Evolutionary conservation across 306 rosid species (phyloP), one percentile per base, ranked within the genome.

Genomic region (Luffa aegyptiaca): DNA sequence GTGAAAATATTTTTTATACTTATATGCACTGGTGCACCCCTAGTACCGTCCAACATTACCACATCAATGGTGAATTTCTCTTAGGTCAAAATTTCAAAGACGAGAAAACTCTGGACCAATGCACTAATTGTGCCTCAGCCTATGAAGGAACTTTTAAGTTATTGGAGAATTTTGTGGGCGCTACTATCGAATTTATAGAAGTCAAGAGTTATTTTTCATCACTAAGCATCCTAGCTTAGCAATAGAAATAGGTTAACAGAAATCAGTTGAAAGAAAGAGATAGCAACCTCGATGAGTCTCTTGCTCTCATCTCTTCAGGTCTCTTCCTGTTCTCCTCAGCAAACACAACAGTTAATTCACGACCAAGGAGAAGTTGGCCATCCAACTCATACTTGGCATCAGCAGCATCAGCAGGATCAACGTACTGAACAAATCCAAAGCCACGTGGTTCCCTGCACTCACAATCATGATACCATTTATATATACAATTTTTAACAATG

Each of bases 381-480:
- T 93, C 97, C 92, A 93, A 83, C 70, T 91, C 83, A 83, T 89
- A 85, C 80, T 91, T 91, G 68, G 97, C 97, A 84, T 93, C 97
- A 7, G 88, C 90, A 74, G 92, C 96, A 89, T 91, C 97, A 73
- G 88, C 86, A 16, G 92, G 87, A 75, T 91, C 94, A 70, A 91
- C 85, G 80, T 58, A 93, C 75, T 91, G 93, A 76, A 93, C 90
- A 88, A 93, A 93, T 45, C 93, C 92, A 86, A 91, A 91, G 51
- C 96, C 96, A 58, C 92, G 90, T 6, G 96, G 96, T 49, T 89
- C 89, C 84, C 96, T 92, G 86, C 64, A 84, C 59, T 62, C 87
- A 87, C 21, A 62, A 78, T 44, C 80, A 46, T 51, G 11, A 13
- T 21, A 73, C 20, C 13, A 6, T 51, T 49, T 26, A 48, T 3